Evolutionary conservation across 768 basidiomycete genomes (phyloP), one percentile per base, ranked within the genome.

Genomic region (Tylopilus subfusipes): DNA sequence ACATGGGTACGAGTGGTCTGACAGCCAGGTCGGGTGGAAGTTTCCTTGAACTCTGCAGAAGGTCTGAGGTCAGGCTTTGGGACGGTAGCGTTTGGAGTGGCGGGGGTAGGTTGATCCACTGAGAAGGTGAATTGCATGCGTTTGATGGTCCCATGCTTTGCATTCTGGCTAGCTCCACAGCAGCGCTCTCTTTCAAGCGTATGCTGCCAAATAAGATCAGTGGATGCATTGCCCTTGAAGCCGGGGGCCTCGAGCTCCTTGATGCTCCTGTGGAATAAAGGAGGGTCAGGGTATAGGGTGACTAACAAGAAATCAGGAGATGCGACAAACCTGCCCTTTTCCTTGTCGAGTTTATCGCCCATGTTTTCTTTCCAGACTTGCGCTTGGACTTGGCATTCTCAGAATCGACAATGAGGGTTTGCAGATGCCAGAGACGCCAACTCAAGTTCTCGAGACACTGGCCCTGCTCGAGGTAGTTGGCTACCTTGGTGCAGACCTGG

Each of bases 51-150:
- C 60, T 86, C 85, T 1, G 77, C 71, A n/a, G 82, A 84, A 7
- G 85, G 85, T 64, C 82, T 83, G 24, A 82, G 72, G 68, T 85
- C 83, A 6, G 84, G 86, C 67, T 86, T 87, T 64, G 81, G 79
- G 58, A 80, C 80, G 21, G 54, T 33, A 21, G 73, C 62, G 55
- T 76, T 77, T 18, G 78, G 71, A 16, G 68, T 69, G 21, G 79
- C 66, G 1, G 79, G 76, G 16, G 74, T 63, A 18, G 85, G 86
- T 55, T 86, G 84, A 71, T 92, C 90, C 60, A 92, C 78, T 60
- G 86, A 86, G 70, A 93, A 93, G 1, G 90, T 93, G 73, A 91
- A 93, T 62, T 93, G 90, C 89, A 92, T 91, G 42, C 90, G 84
- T 60, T 90, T 87, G 72, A 92, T 88, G 47, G 80, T 86, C 14